Conservation (phyloP, 2,329 filamentous ascomycete species). For the Boeremia lycopersici region DNA sequence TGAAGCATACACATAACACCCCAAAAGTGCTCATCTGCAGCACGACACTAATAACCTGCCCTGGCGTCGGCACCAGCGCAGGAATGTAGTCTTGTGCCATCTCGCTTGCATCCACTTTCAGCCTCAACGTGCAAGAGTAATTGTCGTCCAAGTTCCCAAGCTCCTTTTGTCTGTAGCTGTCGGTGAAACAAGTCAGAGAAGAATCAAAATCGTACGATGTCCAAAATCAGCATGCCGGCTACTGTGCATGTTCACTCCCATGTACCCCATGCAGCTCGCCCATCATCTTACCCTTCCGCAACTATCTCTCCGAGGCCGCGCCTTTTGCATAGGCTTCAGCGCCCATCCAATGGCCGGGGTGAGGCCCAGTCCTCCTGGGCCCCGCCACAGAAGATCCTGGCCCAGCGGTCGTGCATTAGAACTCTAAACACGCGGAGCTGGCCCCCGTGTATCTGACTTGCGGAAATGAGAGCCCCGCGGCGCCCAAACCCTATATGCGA, state of each 20-base stretch:
- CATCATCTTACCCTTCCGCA: background rate
- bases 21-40: slow-evolving; percentile 32
- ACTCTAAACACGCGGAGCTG: background rate
- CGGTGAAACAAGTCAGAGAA: too few species aligned
- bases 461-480: background rate
- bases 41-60: slow-evolving; percentile 30
- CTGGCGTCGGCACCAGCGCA: slow-evolving; percentile 29
- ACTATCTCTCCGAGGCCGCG: background rate
- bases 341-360: background rate
- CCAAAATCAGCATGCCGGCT: background rate
- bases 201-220: background rate
- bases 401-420: background rate
- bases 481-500: background rate
- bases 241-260: background rate
- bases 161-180: too few species aligned
- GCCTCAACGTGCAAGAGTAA: background rate
- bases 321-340: background rate
- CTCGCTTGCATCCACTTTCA: background rate
- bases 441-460: background rate
- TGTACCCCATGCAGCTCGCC: background rate
- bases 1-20: slow-evolving; percentile 27
- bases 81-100: slow-evolving; percentile 17
- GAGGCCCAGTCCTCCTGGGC: background rate
- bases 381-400: background rate
- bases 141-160: too few species aligned